Evolutionary conservation across 208 protist species (phyloP).

Genomic region (Leishmania amazonensis): DNA sequence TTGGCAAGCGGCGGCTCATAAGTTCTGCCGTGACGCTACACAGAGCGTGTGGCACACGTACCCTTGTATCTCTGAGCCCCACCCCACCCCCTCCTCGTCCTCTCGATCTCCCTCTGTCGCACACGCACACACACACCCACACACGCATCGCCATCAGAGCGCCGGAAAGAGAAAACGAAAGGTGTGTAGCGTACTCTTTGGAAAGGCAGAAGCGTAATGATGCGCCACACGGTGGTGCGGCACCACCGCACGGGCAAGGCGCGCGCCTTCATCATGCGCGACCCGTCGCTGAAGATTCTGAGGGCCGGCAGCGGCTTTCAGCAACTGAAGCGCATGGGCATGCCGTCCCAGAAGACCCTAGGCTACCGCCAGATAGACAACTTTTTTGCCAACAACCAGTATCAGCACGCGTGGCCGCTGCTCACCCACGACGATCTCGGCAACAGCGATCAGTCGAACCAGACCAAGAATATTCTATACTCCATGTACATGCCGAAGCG

Average conservation of each 20-base stretch:
- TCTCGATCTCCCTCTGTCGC: background rate
- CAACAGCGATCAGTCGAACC: slow-evolving; percentile 90
- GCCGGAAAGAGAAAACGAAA: background rate
- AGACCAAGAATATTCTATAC: slow-evolving; percentile 89
- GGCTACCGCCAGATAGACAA: slow-evolving; percentile 76
- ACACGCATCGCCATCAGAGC: background rate
- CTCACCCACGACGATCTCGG: slow-evolving; percentile 90
- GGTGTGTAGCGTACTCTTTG: background rate
- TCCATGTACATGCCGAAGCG: slow-evolving; percentile 93
- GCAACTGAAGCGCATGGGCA: slow-evolving; percentile 80
- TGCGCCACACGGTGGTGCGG: slow-evolving; percentile 48
- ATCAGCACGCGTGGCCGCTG: slow-evolving; percentile 90
- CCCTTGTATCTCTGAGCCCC: background rate
- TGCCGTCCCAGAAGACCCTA: slow-evolving; percentile 53
- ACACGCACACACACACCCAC: background rate
- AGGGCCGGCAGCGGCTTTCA: slow-evolving; percentile 69
- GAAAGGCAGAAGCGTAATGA: slow-evolving; percentile 31
- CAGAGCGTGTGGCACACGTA: background rate
- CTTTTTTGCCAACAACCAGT: slow-evolving; percentile 83
- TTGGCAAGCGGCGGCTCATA: background rate
- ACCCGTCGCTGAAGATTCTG: slow-evolving; percentile 75
- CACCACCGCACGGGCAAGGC: slow-evolving; percentile 79
- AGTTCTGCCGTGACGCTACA: background rate
- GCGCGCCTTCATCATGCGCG: slow-evolving; percentile 81
- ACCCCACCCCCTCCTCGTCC: background rate